Evolutionary conservation across 1,284 basidiomycete species (phyloP).

Genomic region (Agaricales sp.): DNA sequence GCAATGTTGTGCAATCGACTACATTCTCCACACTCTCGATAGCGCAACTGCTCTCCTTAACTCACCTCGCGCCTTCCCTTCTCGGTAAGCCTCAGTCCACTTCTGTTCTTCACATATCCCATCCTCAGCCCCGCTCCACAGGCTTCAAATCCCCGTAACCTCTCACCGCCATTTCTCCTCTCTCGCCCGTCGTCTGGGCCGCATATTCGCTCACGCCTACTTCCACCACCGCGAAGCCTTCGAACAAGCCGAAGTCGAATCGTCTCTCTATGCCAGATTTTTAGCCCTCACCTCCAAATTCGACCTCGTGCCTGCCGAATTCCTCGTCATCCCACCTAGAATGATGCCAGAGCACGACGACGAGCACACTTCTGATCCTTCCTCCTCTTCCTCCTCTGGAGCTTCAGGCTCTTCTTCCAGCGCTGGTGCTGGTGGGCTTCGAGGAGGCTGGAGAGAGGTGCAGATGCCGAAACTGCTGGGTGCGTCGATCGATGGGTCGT

Average conservation of each 20-base stretch:
- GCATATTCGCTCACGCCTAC: constrained; percentile 95
- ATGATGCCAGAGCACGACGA: not conserved
- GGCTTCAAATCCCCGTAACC: constrained; percentile 70
- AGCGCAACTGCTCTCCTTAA: constrained; percentile 90
- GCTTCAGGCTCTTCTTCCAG: too few species aligned
- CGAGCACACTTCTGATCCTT: too few species aligned
- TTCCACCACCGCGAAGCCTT: constrained; percentile 90
- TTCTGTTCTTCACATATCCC: not conserved
- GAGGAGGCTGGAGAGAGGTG: constrained; percentile 21
- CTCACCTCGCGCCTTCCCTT: constrained; percentile 87
- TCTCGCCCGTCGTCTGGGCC: constrained; percentile 79
- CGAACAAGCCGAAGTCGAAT: constrained; percentile 84
- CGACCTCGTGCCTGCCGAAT: constrained; percentile 72
- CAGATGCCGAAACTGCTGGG: constrained; percentile 20
- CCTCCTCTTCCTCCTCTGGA: too few species aligned
- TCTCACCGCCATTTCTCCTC: constrained; percentile 85
- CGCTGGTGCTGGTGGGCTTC: constrained; percentile 20
- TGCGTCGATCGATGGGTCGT: too few species aligned
- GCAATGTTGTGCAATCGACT: constrained; percentile 97
- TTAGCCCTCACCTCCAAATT: constrained; percentile 74
- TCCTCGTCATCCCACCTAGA: constrained; percentile 66
- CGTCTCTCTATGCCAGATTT: constrained; percentile 87
- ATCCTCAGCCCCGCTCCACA: constrained; percentile 16
- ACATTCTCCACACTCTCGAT: constrained; percentile 91
- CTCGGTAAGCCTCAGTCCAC: constrained; percentile 61